Evolutionary conservation across 140 eudicot genomes (phyloP).

Genomic region (Erigeron philadelphicus): DNA sequence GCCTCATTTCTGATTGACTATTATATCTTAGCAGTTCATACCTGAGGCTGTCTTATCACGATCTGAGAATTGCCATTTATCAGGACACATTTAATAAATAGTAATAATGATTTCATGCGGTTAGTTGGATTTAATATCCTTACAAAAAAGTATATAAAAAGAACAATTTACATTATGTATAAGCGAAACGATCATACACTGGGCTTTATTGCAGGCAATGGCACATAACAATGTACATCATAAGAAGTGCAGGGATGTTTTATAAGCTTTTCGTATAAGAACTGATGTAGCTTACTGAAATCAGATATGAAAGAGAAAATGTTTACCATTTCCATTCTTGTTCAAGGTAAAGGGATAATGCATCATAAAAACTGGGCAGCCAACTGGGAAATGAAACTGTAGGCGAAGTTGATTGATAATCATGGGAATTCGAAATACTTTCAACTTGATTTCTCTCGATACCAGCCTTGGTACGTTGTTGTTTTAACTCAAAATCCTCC

Average conservation of each 20-base stretch:
- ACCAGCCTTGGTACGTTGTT: constrained; percentile 47
- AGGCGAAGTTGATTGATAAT: constrained; percentile 29
- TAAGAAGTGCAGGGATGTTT: not conserved
- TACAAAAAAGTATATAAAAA: not conserved
- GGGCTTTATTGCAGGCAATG: not conserved
- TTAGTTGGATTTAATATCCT: constrained; percentile 20
- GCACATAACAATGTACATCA: constrained; percentile 9
- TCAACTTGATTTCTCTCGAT: constrained; percentile 61
- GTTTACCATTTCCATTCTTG: constrained; percentile 98
- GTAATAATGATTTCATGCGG: not conserved
- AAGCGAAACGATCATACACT: not conserved
- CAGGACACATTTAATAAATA: not conserved
- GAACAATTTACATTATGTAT: not conserved
- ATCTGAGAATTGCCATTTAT: not conserved
- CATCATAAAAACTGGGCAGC: constrained; percentile 91
- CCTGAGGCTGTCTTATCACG: not conserved
- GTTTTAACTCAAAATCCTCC: constrained; percentile 83
- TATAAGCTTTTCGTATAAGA: constrained; percentile 5
- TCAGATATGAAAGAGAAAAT: constrained; percentile 15
- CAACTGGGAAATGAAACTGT: constrained; percentile 65
- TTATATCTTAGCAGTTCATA: not conserved
- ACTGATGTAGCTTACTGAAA: constrained; percentile 19
- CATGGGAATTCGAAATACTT: constrained; percentile 29
- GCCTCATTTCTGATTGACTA: not conserved
- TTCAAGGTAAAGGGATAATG: constrained; percentile 81